phyloP scores from a whole-genome alignment of 2,329 filamentous ascomycete genomes.

The Colletotrichum gigasporum region DNA sequence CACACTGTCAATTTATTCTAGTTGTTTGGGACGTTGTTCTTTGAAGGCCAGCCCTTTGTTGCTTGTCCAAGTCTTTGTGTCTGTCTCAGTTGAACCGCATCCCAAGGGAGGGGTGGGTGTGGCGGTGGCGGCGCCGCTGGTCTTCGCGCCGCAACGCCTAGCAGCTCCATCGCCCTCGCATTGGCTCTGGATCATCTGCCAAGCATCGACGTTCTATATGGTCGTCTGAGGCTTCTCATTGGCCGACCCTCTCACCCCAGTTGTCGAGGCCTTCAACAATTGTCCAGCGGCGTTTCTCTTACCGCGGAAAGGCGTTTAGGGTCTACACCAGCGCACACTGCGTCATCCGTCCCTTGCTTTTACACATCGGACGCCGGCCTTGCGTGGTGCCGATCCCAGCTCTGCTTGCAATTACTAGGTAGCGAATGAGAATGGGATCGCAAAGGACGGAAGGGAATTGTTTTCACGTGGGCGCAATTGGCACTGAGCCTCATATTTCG shows the following conservation, averaged over 20 bases:
- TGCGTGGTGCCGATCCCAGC: too few species aligned
- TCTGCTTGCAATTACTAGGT: too few species aligned
- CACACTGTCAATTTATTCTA: background rate
- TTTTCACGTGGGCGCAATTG: too few species aligned
- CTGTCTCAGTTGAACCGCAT: constrained; percentile 16
- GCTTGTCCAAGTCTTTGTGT: background rate
- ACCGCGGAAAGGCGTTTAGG: background rate
- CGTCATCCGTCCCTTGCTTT: background rate
- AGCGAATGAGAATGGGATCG: too few species aligned
- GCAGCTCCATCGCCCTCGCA: constrained; percentile 1
- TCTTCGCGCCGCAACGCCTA: background rate
- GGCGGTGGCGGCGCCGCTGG: background rate
- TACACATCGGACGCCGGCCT: too few species aligned
- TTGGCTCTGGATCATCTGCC: constrained; percentile 1
- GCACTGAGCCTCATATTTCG: too few species aligned
- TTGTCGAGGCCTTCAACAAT: background rate
- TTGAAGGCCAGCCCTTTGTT: background rate
- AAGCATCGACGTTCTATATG: background rate
- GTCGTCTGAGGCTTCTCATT: background rate
- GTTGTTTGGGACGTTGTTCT: background rate
- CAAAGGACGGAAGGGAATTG: too few species aligned
- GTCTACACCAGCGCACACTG: background rate
- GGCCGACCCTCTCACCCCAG: background rate
- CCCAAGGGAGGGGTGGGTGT: background rate
- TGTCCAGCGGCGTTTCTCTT: background rate